Base-by-base conservation (phyloP, 2,329 filamentous ascomycete genomes). In the Cladosporium sp. region DNA sequence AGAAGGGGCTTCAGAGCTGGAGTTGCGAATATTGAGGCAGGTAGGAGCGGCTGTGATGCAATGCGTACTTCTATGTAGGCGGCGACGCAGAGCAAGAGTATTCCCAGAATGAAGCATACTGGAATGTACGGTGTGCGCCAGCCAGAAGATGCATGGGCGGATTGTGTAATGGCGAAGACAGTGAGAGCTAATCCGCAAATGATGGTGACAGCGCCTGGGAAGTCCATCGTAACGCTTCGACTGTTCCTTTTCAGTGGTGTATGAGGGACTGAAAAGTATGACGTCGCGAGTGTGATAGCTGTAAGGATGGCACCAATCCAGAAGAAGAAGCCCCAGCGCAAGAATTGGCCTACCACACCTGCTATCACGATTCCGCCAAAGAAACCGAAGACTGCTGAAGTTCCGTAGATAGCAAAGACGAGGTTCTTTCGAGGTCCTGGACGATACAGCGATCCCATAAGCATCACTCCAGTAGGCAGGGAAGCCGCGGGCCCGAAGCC, bases 151-250 rank as follows among this genome's bases (percentile, higher is more conserved):
- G 87, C 87, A 68, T 89, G 83, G 0, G 85, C 81, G 5, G 85
- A 86, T 47, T 90, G 85, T 0, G 88, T 91, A 51, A 93, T 81
- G 0, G 88, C 86, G 65, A 86, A 92, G 0, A 90, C 85, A 10
- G 89, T 77, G 24, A 93, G 77, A 1, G 87, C 77, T 10, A 91
- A 71, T 0, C 85, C 88, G 0, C 80, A 78, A 0, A 89, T 78
- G 15, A 87, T 84, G n/a, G 86, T 79, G 1, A 70, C 68, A 1
- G 81, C 72, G 0, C 88, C 88, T 56, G 78, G 74, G 80, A 84
- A 90, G 67, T 91, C 88, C 86, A 91, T 90, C 13, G 20, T 8
- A 15, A 24, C 12, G 12, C 15, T 20, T n/a, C 20, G 15, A 1
- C 12, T 1, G 3, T 44, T 8, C 17, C 60, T 40, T 73, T 71